Percentiles rank a stretch among this genome's conserved stretches.
These are phyloP conservation scores for Phytopythium montanum DNA, from an alignment of 352 stramenopile genomes.

Conservation along the genomic window DNA sequence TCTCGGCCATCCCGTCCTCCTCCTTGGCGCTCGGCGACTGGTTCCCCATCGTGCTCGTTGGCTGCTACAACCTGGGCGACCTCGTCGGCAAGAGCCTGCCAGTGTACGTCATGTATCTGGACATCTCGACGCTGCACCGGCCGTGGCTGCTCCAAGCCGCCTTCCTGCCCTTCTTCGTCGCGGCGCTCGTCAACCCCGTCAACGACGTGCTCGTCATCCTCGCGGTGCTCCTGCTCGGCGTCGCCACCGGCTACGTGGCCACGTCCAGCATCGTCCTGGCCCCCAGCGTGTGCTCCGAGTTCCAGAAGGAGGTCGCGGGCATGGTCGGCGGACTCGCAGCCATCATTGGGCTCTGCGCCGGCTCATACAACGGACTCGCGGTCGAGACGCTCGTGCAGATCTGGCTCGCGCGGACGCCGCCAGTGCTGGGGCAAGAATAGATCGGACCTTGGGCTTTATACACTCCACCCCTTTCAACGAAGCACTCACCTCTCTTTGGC, in stretches of 20 bases:
- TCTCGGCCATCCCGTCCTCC: conserved; percentile 61
- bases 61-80: conserved; percentile 73
- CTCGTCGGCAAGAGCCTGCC: conserved; percentile 78
- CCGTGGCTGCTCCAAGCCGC: conserved; percentile 58
- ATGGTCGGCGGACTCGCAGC: conserved; percentile 68
- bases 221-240: conserved; percentile 47
- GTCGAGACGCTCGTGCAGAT: conserved; percentile 66
- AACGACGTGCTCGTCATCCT: conserved; percentile 48
- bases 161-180: conserved; percentile 73
- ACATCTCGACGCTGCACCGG: conserved; percentile 59
- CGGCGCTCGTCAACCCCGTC: conserved; percentile 47
- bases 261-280: conserved; percentile 75
- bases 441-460: not conserved
- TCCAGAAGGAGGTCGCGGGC: conserved; percentile 73
- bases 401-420: conserved; percentile 11
- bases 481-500: not conserved
- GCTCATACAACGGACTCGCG: conserved; percentile 72
- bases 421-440: conserved; percentile 3
- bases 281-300: conserved; percentile 67
- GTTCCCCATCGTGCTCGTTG: conserved; percentile 75
- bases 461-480: too few species aligned
- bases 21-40: conserved; percentile 54
- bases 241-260: conserved; percentile 77
- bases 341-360: conserved; percentile 71
- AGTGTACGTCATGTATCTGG: conserved; percentile 68